A percentile compares a stretch with the other conserved stretches of the same genome.
Conservation (phyloP, 2,329 filamentous ascomycete genomes). For the Ascochyta koolunga region DNA sequence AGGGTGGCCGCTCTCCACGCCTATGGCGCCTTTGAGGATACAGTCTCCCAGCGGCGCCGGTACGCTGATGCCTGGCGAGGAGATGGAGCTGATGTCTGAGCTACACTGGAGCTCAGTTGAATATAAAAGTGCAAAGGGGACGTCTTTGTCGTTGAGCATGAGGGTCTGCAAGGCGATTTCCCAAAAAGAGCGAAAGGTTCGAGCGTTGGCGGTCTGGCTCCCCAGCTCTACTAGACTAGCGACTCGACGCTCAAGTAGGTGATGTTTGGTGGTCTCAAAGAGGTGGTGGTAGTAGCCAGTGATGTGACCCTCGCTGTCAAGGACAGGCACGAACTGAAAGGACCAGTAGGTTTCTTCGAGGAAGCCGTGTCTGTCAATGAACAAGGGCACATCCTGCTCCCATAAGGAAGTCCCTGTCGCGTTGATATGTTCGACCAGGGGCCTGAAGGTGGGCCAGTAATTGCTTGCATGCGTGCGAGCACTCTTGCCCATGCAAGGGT, state of each 20-base stretch:
- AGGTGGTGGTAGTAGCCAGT: conserved; percentile 76
- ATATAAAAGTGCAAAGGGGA: conserved; percentile 36
- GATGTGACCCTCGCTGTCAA: conserved; percentile 71
- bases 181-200: conserved; percentile 75
- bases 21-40: conserved; percentile 34
- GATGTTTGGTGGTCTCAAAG: conserved; percentile 73
- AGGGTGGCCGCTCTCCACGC: conserved; percentile 28
- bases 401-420: conserved; percentile 25
- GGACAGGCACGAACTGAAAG: conserved; percentile 76
- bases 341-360: conserved; percentile 80
- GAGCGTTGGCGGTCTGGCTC: conserved; percentile 71
- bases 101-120: conserved; percentile 21
- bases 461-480: conserved; percentile 67
- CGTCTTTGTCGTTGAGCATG: conserved; percentile 67
- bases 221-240: conserved; percentile 68
- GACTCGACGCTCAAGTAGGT: conserved; percentile 30
- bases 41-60: conserved; percentile 17
- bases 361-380: conserved; percentile 69
- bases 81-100: conserved; percentile 23
- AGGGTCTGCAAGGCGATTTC: conserved; percentile 68
- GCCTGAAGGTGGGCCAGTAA: conserved; percentile 59
- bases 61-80: conserved; percentile 21
- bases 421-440: conserved; percentile 32
- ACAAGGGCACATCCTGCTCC: conserved; percentile 73
- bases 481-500: conserved; percentile 65